Percentiles rank a stretch among this genome's conserved stretches.
Conservation (phyloP, 2,329 filamentous ascomycete genomes). For the Aspergillus intermedius region DNA sequence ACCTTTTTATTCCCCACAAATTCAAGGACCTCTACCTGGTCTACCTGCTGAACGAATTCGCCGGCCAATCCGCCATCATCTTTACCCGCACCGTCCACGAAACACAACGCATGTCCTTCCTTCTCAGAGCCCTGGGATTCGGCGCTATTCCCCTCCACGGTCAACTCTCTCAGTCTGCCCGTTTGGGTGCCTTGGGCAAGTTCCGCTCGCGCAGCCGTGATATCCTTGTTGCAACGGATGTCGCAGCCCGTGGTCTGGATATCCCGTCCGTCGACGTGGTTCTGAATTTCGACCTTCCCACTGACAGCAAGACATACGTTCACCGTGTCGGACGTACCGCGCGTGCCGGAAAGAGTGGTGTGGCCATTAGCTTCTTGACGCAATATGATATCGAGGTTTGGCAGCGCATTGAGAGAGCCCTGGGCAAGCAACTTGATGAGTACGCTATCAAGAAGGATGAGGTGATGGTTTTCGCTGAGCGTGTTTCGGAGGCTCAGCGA, state of each 20-base stretch:
- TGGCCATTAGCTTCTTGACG: slow-evolving; percentile 73
- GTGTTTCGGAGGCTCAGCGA: slow-evolving; percentile 77
- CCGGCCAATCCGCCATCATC: slow-evolving; percentile 79
- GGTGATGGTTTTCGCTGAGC: slow-evolving; percentile 70
- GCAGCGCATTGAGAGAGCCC: slow-evolving; percentile 70
- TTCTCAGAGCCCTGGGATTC: slow-evolving; percentile 79
- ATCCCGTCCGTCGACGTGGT: slow-evolving; percentile 88
- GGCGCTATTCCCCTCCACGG: slow-evolving; percentile 89
- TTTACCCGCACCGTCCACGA: slow-evolving; percentile 92
- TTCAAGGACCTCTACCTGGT: slow-evolving; percentile 89
- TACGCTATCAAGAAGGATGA: slow-evolving; percentile 70
- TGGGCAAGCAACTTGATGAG: slow-evolving; percentile 68
- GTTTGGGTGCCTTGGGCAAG: slow-evolving; percentile 82
- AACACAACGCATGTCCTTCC: slow-evolving; percentile 74
- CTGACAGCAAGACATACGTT: slow-evolving; percentile 84
- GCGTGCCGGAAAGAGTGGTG: slow-evolving; percentile 75
- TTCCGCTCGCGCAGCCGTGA: slow-evolving; percentile 75
- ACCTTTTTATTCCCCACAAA: slow-evolving; percentile 76
- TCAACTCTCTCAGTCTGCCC: slow-evolving; percentile 78
- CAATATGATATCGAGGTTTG: slow-evolving; percentile 84
- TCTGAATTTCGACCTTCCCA: slow-evolving; percentile 76
- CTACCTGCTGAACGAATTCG: slow-evolving; percentile 76
- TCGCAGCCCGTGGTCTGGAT: slow-evolving; percentile 87
- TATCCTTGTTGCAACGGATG: slow-evolving; percentile 83
- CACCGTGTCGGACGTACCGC: slow-evolving; percentile 85